Base-by-base conservation (phyloP, 768 basidiomycete species). In the Lactarius indigo region DNA sequence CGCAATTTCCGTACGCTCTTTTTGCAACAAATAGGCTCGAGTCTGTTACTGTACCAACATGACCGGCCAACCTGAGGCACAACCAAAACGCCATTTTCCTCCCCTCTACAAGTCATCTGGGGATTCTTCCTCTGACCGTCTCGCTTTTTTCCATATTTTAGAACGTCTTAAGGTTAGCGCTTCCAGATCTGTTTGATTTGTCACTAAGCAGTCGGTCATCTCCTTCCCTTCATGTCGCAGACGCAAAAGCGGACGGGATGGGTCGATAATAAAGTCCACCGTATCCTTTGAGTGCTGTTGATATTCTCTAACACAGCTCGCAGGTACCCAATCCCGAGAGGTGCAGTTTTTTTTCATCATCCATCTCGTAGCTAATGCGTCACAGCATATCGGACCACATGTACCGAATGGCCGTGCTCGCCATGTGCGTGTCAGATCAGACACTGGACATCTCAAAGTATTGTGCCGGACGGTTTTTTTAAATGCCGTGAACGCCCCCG, bases 231-330 rank as follows among this genome's bases (percentile, higher is more conserved):
- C 28, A 1, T 52, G 35, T 33, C 42, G n/a, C 70, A 97, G 94
- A 96, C 91, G 0, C 94, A 98, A 74, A 96, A 95, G 75, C 85
- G 96, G 10, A 97, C 95, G 0, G 96, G 96, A 68, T 99, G 96
- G 96, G 84, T 95, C 37, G 83, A 96, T 70, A 84, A 94, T 72
- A 84, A 90, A 54, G 91, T 92, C n/a, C 70, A 64, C 31, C 61
- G 18, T n/a, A 23, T 68, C 20, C 62, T 47, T 59, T 55, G 1
- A 41, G 20, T 35, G 10, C 15, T 26, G 31, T 57, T 41, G 30
- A 57, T 30, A 23, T 59, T 52, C n/a, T 64, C 68, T 70, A 37
- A 70, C 31, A 10, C 39, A 12, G 13, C 42, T 26, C 13, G 5
- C 26, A 96, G 94, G 85, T 96, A n/a, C 85, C 87, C 20, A 83